These are phyloP conservation scores for Chalaropsis ovoidea DNA, from an alignment of 2,329 filamentous ascomycete species.

Conservation along the genomic window DNA sequence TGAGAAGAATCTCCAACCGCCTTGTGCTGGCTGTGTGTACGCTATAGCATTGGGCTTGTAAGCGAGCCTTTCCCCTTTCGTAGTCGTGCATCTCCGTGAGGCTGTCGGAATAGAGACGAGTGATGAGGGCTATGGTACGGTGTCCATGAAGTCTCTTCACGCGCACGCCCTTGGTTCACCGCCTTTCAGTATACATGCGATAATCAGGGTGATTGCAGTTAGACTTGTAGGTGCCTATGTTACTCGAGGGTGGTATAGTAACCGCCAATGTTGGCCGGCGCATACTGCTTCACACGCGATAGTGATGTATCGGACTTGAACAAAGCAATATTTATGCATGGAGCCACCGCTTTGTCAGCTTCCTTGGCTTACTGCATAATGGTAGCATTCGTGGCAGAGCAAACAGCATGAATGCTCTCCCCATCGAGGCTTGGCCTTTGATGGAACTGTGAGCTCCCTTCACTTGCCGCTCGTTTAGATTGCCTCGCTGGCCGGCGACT, in stretches of 20 bases:
- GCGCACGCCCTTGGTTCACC: not conserved
- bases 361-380: not conserved
- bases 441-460: not conserved
- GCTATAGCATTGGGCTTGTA: not conserved
- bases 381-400: not conserved
- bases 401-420: not conserved
- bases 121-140: not conserved
- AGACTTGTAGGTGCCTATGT: not conserved
- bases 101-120: not conserved
- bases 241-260: not conserved
- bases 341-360: too few species aligned
- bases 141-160: not conserved
- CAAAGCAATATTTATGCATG: too few species aligned
- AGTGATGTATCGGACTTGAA: not conserved
- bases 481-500: not conserved
- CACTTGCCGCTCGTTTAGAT: not conserved
- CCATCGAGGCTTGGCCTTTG: not conserved
- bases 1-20: not conserved
- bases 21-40: not conserved
- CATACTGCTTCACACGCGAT: not conserved
- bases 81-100: too few species aligned
- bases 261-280: not conserved
- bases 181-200: not conserved
- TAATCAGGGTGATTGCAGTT: not conserved
- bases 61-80: not conserved